These are phyloP conservation scores for Cyclocybe cylindracea DNA, from an alignment of 768 basidiomycete genomes.

Conservation along the genomic window DNA sequence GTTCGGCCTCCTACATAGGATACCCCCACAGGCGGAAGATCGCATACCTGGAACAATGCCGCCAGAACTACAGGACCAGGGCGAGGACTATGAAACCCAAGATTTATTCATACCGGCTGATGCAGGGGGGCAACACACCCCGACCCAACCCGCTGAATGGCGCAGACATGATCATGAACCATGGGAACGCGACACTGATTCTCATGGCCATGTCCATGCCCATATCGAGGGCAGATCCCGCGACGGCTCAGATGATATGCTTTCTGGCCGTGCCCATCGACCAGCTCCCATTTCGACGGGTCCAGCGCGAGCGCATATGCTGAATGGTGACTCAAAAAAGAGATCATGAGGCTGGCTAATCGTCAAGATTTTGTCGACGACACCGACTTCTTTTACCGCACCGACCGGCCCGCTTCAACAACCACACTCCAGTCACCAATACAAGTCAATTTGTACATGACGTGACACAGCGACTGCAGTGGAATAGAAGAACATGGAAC, in stretches of 20 bases:
- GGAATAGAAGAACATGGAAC: too few species aligned
- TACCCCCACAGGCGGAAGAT: constrained; percentile 74
- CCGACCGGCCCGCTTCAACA: too few species aligned
- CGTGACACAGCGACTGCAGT: too few species aligned
- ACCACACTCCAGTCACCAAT: too few species aligned
- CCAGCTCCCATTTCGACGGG: too few species aligned
- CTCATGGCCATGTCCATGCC: constrained; percentile 14
- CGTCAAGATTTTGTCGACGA: too few species aligned
- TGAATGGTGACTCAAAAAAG: too few species aligned
- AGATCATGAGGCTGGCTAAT: too few species aligned
- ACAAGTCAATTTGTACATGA: too few species aligned
- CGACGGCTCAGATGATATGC: not conserved
- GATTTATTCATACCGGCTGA: constrained; percentile 78
- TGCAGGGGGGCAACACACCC: constrained; percentile 27
- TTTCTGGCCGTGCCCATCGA: too few species aligned
- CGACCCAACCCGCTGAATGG: constrained; percentile 29
- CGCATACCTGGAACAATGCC: constrained; percentile 59
- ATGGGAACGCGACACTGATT: constrained; percentile 25
- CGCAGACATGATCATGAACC: constrained; percentile 31
- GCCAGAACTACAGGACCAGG: constrained; percentile 48
- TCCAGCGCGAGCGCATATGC: too few species aligned
- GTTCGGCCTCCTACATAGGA: constrained; percentile 90
- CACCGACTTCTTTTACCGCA: too few species aligned
- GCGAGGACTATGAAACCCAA: constrained; percentile 59
- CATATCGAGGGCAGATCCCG: not conserved